A percentile compares a stretch with the other conserved stretches of the same genome.
Evolutionary conservation across 2,329 filamentous ascomycete genomes (phyloP).

Genomic region (Verticillium zaregamsianum): DNA sequence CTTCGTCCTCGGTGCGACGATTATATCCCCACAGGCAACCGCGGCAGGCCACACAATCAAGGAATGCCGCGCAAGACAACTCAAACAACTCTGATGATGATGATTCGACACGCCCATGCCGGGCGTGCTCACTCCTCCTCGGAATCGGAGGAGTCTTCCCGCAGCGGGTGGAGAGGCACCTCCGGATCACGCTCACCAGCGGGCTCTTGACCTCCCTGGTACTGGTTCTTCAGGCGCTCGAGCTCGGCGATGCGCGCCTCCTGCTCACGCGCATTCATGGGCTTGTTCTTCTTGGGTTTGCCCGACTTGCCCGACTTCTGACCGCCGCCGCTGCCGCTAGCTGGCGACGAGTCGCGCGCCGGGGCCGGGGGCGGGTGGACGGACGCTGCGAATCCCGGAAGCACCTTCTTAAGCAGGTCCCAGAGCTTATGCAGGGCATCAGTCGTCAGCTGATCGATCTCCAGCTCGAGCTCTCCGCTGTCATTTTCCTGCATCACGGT

Average conservation of each 20-base stretch:
- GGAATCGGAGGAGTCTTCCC: slow-evolving; percentile 39
- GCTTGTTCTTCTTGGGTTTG: slow-evolving; percentile 70
- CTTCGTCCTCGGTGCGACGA: neutral
- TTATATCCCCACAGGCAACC: neutral
- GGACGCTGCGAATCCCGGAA: slow-evolving; percentile 26
- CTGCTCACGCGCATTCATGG: slow-evolving; percentile 68
- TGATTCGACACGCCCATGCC: neutral
- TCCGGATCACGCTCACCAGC: slow-evolving; percentile 11
- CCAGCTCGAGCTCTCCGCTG: slow-evolving; percentile 54
- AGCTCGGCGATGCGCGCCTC: slow-evolving; percentile 61
- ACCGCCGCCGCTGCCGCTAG: slow-evolving; percentile 19
- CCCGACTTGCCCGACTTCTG: slow-evolving; percentile 28
- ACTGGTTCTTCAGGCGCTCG: slow-evolving; percentile 45
- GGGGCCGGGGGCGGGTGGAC: neutral
- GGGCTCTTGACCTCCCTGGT: slow-evolving; percentile 30
- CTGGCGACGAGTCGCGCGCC: slow-evolving; percentile 24
- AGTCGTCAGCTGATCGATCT: slow-evolving; percentile 53
- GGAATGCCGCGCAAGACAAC: neutral
- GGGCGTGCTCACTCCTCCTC: slow-evolving; percentile 33
- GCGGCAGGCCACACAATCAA: neutral
- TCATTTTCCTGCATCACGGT: slow-evolving; percentile 45
- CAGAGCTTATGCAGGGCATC: slow-evolving; percentile 51
- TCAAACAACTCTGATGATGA: neutral
- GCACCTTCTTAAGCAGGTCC: slow-evolving; percentile 38
- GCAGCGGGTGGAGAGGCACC: slow-evolving; percentile 15